phyloP scores from a whole-genome alignment of 2,329 filamentous ascomycete species.

The Zasmidium cellare region DNA sequence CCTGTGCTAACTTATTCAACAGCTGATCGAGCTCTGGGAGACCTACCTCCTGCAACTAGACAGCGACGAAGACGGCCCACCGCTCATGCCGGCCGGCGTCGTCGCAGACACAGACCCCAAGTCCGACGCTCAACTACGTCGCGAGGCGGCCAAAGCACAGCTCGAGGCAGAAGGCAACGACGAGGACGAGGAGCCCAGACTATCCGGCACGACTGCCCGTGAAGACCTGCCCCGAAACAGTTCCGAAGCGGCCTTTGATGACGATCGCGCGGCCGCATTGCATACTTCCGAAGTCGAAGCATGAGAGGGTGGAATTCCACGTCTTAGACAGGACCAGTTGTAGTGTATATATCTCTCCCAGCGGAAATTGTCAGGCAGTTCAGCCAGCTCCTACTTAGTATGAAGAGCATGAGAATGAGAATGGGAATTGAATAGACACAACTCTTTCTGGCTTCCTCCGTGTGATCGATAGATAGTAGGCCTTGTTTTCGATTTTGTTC shows the following conservation, averaged over 20 bases:
- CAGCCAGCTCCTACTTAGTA: background rate
- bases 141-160: constrained; percentile 18
- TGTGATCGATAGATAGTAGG: no score
- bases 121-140: constrained; percentile 19
- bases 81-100: constrained; percentile 32
- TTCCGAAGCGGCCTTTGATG: constrained; percentile 5
- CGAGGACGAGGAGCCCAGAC: constrained; percentile 13
- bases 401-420: no score
- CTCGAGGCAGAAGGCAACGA: constrained; percentile 14
- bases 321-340: no score
- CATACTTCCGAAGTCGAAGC: background rate
- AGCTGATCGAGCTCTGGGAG: constrained; percentile 91
- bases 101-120: constrained; percentile 23
- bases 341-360: no score
- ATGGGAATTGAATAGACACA: no score
- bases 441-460: no score
- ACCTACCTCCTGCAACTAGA: constrained; percentile 96
- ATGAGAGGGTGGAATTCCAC: background rate
- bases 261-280: background rate
- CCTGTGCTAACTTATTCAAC: constrained; percentile 24
- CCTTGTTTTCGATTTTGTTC: no score
- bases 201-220: constrained; percentile 23
- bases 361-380: no score
- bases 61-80: constrained; percentile 75
- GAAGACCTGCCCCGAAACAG: constrained; percentile 17